A percentile compares a stretch with the other conserved stretches of the same genome.
phyloP scores from a whole-genome alignment of 257 asterid species.

The Mitragyna speciosa region DNA sequence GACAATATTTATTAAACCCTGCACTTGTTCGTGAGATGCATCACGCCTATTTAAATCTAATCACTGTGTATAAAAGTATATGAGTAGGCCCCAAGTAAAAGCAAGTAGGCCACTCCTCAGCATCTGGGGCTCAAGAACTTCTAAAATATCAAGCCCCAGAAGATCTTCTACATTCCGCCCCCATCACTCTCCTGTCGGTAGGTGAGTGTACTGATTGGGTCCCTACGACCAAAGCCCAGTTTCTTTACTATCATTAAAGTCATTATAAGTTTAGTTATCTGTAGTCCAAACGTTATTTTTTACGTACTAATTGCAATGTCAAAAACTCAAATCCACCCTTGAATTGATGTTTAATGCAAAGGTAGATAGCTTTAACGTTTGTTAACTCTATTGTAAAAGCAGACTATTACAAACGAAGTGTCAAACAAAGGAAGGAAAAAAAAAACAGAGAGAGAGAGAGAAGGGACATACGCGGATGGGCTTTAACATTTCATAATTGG shows the following conservation, averaged over 20 bases:
- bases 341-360: background rate
- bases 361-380: background rate
- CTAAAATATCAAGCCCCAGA: constrained; percentile 24
- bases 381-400: too few species aligned
- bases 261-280: too few species aligned
- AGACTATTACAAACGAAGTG: background rate
- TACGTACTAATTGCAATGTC: too few species aligned
- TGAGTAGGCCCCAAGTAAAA: background rate
- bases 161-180: constrained; percentile 34
- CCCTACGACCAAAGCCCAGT: constrained; percentile 16
- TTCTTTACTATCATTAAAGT: background rate
- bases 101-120: background rate
- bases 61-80: background rate
- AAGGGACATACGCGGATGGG: constrained; percentile 11
- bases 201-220: constrained; percentile 37
- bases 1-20: constrained; percentile 32
- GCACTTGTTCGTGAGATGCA: constrained; percentile 32
- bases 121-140: background rate
- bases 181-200: constrained; percentile 55
- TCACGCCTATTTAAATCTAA: background rate
- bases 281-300: too few species aligned
- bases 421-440: too few species aligned
- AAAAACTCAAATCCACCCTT: too few species aligned
- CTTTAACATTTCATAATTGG: background rate
- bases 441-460: background rate